Evolutionary conservation across 768 basidiomycete genomes (phyloP).

Genomic region (Rhodotorula graminis): DNA sequence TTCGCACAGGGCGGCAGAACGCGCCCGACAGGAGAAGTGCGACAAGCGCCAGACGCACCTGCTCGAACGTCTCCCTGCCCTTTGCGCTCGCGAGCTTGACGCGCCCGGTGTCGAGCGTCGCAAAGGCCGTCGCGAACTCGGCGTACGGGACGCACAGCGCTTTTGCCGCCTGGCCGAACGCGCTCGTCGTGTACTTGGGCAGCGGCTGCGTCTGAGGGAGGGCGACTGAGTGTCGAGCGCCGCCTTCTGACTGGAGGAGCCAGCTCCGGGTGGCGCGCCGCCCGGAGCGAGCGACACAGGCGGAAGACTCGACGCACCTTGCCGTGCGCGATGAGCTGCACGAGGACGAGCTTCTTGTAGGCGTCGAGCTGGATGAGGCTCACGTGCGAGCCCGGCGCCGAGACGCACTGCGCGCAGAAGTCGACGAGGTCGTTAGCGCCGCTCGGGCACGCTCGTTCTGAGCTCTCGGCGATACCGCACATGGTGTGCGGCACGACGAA

Average conservation of each 20-base stretch:
- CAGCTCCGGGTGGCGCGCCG: no score
- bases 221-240: neutral
- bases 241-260: no score
- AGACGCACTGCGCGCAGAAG: slow-evolving; percentile 38
- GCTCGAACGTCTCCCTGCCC: slow-evolving; percentile 55
- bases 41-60: no score
- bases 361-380: slow-evolving; percentile 78
- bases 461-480: no score
- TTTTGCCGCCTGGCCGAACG: slow-evolving; percentile 61
- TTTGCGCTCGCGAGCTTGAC: slow-evolving; percentile 56
- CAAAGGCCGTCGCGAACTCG: slow-evolving; percentile 63
- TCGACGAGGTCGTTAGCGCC: neutral
- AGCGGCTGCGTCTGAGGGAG: slow-evolving; percentile 46
- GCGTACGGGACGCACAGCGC: slow-evolving; percentile 57
- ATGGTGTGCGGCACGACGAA: no score
- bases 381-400: slow-evolving; percentile 55
- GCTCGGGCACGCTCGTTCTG: no score
- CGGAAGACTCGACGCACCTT: slow-evolving; percentile 53
- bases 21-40: no score
- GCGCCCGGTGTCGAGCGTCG: slow-evolving; percentile 19
- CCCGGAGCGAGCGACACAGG: no score
- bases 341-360: slow-evolving; percentile 71
- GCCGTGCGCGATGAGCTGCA: slow-evolving; percentile 72
- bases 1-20: neutral
- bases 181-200: slow-evolving; percentile 69